A percentile compares a stretch with the other conserved stretches of the same genome.
Evolutionary conservation across 1,284 basidiomycete genomes (phyloP).

Genomic region (Microbotryum saponariae): DNA sequence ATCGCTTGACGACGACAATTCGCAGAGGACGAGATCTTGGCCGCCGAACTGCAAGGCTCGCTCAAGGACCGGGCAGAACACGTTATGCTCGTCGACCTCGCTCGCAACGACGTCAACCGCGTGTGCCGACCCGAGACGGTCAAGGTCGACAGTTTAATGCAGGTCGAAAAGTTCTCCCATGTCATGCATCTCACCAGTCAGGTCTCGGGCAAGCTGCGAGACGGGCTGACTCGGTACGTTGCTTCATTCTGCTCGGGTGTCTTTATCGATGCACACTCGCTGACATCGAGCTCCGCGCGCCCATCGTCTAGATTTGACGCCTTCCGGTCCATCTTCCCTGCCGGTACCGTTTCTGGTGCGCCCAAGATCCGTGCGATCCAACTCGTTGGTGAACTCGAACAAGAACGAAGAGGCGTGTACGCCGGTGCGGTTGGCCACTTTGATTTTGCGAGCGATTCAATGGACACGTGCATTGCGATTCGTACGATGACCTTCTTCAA

Average conservation of each 20-base stretch:
- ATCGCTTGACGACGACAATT: conserved; percentile 2
- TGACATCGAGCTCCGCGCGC: too few species aligned
- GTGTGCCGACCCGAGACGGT: conserved; percentile 93
- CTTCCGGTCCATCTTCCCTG: conserved; percentile 97
- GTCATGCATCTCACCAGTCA: conserved; percentile 97
- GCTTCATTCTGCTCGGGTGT: neutral
- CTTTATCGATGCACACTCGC: neutral
- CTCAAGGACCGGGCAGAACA: conserved; percentile 97
- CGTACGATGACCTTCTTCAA: conserved; percentile 97
- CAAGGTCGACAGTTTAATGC: conserved; percentile 92
- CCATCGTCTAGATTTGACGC: conserved; percentile 74
- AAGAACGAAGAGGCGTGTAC: conserved; percentile 87
- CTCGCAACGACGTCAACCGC: conserved; percentile 97
- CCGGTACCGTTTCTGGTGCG: conserved; percentile 97
- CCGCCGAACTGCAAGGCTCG: conserved; percentile 64
- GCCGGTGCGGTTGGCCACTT: conserved; percentile 96
- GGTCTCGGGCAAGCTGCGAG: conserved; percentile 78
- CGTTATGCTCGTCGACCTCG: conserved; percentile 98
- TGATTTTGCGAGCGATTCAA: conserved; percentile 87
- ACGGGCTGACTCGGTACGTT: conserved; percentile 70
- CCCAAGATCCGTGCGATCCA: conserved; percentile 99
- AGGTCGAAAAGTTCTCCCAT: conserved; percentile 90
- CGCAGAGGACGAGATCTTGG: conserved; percentile 77
- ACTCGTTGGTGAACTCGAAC: conserved; percentile 77
- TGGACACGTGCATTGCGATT: conserved; percentile 99